Base-by-base conservation (phyloP, 139 green algal species). In the Chlamydomonas eustigma region DNA sequence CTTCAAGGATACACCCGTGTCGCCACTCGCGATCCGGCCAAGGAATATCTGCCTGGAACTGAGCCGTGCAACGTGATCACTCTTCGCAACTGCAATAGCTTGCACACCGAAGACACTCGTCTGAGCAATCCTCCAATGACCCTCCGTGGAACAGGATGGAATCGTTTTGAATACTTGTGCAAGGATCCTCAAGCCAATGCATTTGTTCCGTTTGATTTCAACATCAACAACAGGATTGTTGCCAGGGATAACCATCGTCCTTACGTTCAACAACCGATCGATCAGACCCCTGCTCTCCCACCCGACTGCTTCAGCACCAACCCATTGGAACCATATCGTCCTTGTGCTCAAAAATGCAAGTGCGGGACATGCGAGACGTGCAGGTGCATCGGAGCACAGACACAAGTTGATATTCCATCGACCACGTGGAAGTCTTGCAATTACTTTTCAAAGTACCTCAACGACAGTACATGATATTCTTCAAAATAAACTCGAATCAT, bases 211-310 rank as follows among this genome's bases (percentile, higher is more conserved):
- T 73, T 73, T 22, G 66, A 73, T 6, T 50, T 28, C 22, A 73
- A 73, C 66, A 32, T 73, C 24, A 8, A 32, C 33, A 51, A 18
- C 66, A 39, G 66, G 66, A 73, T 73, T 6, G 33, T 73, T 34
- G 66, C 33, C 28, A 73, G 50, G 33, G 66, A 73, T 28, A 70
- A 70, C 58, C 58, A 70, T 28, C 58, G 58, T 70, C 58, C 58
- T 35, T 32, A 37, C 58, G 34, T 70, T 28, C 58, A 32, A 28
- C 32, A 32, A 35, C 25, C 28, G 58, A 32, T 70, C 58, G 58
- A 70, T 28, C 58, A 70, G 58, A 70, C 25, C 58, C 8, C 25
- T 6, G 25, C 28, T 5, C 58, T 70, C 25, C 58, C 58, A 28
- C 58, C 58, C 22, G 22, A 24, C 25, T 35, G 25, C 25, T 34